A percentile compares a stretch with the other conserved stretches of the same genome.
These are phyloP conservation scores for Fusarium burgessii DNA, from an alignment of 2,329 filamentous ascomycete genomes.

Conservation along the genomic window DNA sequence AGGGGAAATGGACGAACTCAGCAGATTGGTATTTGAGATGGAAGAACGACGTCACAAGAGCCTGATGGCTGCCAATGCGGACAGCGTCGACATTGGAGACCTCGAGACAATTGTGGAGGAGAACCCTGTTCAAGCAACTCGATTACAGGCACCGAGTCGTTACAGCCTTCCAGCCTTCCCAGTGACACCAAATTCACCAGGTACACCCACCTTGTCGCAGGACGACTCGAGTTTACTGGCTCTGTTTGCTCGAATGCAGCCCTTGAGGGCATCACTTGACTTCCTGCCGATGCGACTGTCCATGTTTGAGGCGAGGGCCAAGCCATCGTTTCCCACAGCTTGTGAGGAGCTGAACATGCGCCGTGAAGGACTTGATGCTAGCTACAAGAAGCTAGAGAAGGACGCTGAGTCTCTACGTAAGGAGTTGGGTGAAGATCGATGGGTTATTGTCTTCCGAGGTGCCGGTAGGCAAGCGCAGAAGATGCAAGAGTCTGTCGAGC, in stretches of 20 bases:
- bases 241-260: slow-evolving; percentile 95
- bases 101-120: slow-evolving; percentile 95
- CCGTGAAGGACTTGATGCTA: slow-evolving; percentile 79
- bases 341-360: slow-evolving; percentile 88
- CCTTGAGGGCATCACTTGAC: slow-evolving; percentile 89
- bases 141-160: slow-evolving; percentile 69
- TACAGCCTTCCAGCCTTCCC: slow-evolving; percentile 77
- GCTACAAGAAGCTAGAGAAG: slow-evolving; percentile 87
- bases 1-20: slow-evolving; percentile 83
- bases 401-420: slow-evolving; percentile 91
- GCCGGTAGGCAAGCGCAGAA: slow-evolving; percentile 92
- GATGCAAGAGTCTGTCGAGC: slow-evolving; percentile 95
- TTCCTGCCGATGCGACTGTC: slow-evolving; percentile 95
- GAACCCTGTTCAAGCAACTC: slow-evolving; percentile 69
- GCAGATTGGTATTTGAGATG: slow-evolving; percentile 93
- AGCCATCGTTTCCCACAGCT: slow-evolving; percentile 85
- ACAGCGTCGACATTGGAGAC: slow-evolving; percentile 83
- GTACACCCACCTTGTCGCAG: slow-evolving; percentile 68
- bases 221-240: slow-evolving; percentile 91
- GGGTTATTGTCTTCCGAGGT: slow-evolving; percentile 95
- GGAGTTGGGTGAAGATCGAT: slow-evolving; percentile 94
- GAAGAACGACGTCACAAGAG: slow-evolving; percentile 92
- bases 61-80: slow-evolving; percentile 71
- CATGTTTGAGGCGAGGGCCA: slow-evolving; percentile 84
- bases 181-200: slow-evolving; percentile 70